phyloP scores from a whole-genome alignment of 371 early-diverging fungal species.

The Choanephora cucurbitarum region DNA sequence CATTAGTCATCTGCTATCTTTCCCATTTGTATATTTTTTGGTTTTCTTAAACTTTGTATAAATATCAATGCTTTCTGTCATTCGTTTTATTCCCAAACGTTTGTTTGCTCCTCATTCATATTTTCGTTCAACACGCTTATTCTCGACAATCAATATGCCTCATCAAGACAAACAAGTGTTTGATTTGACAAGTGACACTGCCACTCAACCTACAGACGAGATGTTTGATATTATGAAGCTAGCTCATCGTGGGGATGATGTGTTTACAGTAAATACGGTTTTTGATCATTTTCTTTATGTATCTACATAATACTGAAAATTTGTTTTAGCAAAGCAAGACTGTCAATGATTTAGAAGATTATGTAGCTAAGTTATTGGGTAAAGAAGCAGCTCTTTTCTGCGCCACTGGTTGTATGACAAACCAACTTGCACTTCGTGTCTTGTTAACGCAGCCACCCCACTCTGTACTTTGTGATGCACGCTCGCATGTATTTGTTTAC shows the following conservation, averaged over 20 bases:
- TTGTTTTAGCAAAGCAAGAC: constrained; percentile 59
- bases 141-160: constrained; percentile 3
- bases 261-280: constrained; percentile 70
- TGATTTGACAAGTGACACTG: constrained; percentile 67
- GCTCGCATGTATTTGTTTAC: constrained; percentile 77
- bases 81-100: background rate
- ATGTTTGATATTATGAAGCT: constrained; percentile 78
- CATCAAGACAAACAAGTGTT: constrained; percentile 12
- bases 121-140: too few species aligned
- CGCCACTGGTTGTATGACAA: constrained; percentile 82
- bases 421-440: constrained; percentile 83
- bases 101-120: background rate
- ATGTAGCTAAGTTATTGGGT: constrained; percentile 70
- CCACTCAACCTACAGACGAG: constrained; percentile 79
- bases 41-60: background rate
- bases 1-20: too few species aligned
- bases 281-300: too few species aligned
- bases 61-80: background rate
- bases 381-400: constrained; percentile 82
- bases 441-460: constrained; percentile 80
- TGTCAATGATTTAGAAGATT: constrained; percentile 65
- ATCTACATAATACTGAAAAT: background rate
- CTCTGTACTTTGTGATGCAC: constrained; percentile 73
- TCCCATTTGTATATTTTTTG: background rate
- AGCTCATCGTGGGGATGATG: constrained; percentile 82